Evolutionary conservation across 2,329 filamentous ascomycete species (phyloP).

Genomic region (Fusarium sp.): DNA sequence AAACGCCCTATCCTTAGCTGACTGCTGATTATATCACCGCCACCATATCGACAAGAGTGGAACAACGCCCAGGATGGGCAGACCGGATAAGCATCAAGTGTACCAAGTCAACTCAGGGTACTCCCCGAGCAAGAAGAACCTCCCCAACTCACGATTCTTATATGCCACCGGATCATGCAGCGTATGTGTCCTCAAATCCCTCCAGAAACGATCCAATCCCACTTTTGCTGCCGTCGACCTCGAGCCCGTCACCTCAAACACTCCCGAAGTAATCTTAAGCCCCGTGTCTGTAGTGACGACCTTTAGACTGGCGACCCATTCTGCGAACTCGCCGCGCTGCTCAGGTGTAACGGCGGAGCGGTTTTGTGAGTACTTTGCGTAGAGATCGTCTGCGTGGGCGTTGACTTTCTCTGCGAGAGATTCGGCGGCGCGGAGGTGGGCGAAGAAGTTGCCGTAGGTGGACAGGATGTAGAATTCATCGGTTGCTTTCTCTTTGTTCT

Average conservation of each 20-base stretch:
- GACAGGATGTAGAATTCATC: constrained; percentile 75
- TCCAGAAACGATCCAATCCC: constrained; percentile 73
- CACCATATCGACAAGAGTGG: too few relatives aligned
- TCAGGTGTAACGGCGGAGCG: constrained; percentile 59
- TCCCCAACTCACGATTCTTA: constrained; percentile 71
- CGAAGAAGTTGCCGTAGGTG: constrained; percentile 73
- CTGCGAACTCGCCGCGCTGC: constrained; percentile 69
- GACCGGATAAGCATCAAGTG: too few relatives aligned
- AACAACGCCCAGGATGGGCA: too few relatives aligned
- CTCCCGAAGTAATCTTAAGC: constrained; percentile 61
- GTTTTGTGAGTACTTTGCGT: constrained; percentile 51
- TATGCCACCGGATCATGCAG: constrained; percentile 76
- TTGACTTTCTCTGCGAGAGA: constrained; percentile 68
- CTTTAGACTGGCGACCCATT: constrained; percentile 58
- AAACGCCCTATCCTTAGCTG: too few relatives aligned
- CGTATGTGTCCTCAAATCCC: constrained; percentile 73
- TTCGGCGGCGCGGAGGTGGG: constrained; percentile 69
- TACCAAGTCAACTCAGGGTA: constrained; percentile 55
- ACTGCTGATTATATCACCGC: too few relatives aligned
- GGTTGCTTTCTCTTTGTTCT: constrained; percentile 65
- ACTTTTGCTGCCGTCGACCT: constrained; percentile 67
- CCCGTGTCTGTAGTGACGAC: constrained; percentile 62
- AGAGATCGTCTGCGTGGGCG: constrained; percentile 59
- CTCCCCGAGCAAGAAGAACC: constrained; percentile 67
- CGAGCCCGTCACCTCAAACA: constrained; percentile 64